Evolutionary conservation across 129 eudicot species (phyloP).

Genomic region (Lonicera japonica): DNA sequence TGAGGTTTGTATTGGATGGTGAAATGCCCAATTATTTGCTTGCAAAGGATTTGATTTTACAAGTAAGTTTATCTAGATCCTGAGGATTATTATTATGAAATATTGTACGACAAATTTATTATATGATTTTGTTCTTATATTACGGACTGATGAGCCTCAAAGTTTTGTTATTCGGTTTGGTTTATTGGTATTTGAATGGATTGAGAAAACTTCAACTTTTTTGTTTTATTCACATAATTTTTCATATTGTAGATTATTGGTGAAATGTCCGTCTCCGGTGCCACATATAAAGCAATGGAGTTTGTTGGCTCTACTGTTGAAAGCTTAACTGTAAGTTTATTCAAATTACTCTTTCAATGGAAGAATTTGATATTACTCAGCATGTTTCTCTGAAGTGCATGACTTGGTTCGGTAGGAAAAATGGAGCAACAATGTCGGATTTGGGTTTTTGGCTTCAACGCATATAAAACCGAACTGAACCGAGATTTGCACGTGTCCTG

Average conservation of each 20-base stretch:
- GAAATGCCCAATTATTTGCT: conserved; percentile 93
- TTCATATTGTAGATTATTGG: conserved; percentile 69
- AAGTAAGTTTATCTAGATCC: conserved; percentile 42
- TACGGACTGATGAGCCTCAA: too few relatives aligned
- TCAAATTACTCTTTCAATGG: not conserved
- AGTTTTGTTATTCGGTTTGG: too few relatives aligned
- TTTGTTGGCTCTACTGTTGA: conserved; percentile 90
- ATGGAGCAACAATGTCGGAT: too few relatives aligned
- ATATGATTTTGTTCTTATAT: too few relatives aligned
- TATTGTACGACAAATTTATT: too few relatives aligned
- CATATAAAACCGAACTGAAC: too few relatives aligned
- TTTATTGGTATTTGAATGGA: not conserved
- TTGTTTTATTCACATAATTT: conserved; percentile 9
- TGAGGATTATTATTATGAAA: not conserved
- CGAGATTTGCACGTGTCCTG: too few relatives aligned
- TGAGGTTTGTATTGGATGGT: conserved; percentile 96
- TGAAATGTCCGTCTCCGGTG: conserved; percentile 97
- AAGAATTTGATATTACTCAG: too few relatives aligned
- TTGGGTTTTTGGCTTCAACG: too few relatives aligned
- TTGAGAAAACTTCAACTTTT: not conserved
- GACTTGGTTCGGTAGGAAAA: too few relatives aligned
- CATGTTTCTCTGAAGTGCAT: too few relatives aligned
- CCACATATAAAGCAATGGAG: conserved; percentile 97
- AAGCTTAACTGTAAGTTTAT: conserved; percentile 65
- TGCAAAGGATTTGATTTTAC: conserved; percentile 94